Evolutionary conservation across 352 stramenopile genomes (phyloP).

Genomic region (Aphanomyces invadans): DNA sequence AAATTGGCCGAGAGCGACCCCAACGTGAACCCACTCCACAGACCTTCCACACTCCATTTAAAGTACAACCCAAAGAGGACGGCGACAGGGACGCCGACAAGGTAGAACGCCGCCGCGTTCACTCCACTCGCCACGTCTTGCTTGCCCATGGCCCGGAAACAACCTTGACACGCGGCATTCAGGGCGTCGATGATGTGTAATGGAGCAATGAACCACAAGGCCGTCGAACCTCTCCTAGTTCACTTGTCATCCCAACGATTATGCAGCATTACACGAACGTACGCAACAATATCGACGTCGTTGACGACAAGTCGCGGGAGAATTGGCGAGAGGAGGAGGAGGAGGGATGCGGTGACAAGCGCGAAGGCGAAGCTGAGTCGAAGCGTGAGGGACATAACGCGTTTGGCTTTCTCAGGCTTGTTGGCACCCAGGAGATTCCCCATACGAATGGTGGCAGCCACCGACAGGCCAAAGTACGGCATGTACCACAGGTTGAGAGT

Average conservation of each 20-base stretch:
- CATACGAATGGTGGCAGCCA: slow-evolving; percentile 73
- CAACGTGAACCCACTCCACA: slow-evolving; percentile 57
- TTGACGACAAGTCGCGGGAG: slow-evolving; percentile 69
- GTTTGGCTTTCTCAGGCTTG: slow-evolving; percentile 73
- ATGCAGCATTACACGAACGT: slow-evolving; percentile 28
- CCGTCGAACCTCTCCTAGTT: slow-evolving; percentile 23
- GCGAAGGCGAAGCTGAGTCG: slow-evolving; percentile 42
- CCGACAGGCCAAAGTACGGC: slow-evolving; percentile 69
- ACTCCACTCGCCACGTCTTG: slow-evolving; percentile 48
- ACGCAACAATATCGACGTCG: slow-evolving; percentile 39
- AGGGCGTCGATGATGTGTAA: slow-evolving; percentile 61
- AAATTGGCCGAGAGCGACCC: slow-evolving; percentile 50
- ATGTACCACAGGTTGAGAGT: slow-evolving; percentile 51
- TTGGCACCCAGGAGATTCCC: slow-evolving; percentile 76
- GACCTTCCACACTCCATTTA: slow-evolving; percentile 52
- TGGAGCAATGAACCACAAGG: slow-evolving; percentile 53
- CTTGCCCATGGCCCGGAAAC: slow-evolving; percentile 57
- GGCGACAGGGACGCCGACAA: slow-evolving; percentile 54
- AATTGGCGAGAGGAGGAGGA: slow-evolving; percentile 38
- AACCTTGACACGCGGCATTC: slow-evolving; percentile 67
- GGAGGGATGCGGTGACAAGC: slow-evolving; percentile 33
- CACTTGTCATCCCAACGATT: too few relatives aligned
- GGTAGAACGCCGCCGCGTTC: slow-evolving; percentile 65
- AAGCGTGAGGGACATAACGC: slow-evolving; percentile 64
- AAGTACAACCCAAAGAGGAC: slow-evolving; percentile 53